Evolutionary conservation across 352 stramenopile genomes (phyloP).

Genomic region (Peronospora destructor): DNA sequence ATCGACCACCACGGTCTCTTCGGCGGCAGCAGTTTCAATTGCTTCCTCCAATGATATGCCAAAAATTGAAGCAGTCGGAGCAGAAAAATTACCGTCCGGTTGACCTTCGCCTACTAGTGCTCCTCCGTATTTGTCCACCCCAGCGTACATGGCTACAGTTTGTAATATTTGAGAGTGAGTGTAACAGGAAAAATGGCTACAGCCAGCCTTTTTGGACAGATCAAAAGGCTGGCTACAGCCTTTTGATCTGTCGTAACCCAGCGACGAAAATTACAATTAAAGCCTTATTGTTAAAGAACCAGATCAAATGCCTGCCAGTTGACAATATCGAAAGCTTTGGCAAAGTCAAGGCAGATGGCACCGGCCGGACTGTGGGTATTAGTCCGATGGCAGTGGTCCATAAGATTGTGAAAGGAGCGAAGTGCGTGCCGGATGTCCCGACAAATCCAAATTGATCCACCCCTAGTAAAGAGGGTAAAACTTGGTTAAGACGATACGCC

Average conservation of each 20-base stretch:
- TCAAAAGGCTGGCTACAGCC: no score
- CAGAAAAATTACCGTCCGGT: constrained; percentile 20
- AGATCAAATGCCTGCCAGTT: constrained; percentile 6
- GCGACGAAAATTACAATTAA: neutral
- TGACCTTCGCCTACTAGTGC: constrained; percentile 60
- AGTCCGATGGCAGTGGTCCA: neutral
- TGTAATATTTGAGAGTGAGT: no score
- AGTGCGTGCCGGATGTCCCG: neutral
- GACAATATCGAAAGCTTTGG: constrained; percentile 6
- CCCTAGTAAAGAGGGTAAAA: neutral
- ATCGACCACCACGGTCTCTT: constrained; percentile 78
- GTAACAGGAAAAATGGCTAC: no score
- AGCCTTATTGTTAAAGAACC: neutral
- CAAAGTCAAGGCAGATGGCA: constrained; percentile 7
- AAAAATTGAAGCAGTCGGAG: constrained; percentile 10
- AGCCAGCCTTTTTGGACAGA: no score
- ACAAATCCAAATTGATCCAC: constrained; percentile 1
- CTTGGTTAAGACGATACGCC: neutral
- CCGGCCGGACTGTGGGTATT: neutral
- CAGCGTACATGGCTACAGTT: constrained; percentile 43
- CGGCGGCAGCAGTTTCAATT: constrained; percentile 66
- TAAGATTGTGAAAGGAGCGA: neutral
- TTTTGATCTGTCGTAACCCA: no score
- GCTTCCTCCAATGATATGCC: constrained; percentile 63
- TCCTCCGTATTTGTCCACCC: constrained; percentile 78